Evolutionary conservation across 805 yeast species (phyloP), one percentile per base, ranked within the genome.

Genomic region (Wickerhamomyces xylosicus): DNA sequence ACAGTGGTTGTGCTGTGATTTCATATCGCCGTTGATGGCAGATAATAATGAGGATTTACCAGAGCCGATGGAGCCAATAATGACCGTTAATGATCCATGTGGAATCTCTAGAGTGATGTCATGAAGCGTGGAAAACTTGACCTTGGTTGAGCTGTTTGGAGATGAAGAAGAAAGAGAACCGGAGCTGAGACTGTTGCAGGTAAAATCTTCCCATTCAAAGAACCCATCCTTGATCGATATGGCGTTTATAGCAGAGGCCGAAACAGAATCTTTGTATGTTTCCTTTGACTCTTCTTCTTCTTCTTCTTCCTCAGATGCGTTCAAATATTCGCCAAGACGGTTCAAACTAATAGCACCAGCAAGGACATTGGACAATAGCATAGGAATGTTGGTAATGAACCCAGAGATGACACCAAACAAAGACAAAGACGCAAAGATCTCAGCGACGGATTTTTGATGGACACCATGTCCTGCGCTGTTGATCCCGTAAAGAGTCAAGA

Each of bases 391-490:
- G 27, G 79, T 65, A 48, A 79, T 69, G 49, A 72, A 78, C 28
- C 66, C 61, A 14, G 79, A 59, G 46, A 81, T 64, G n/a, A 72
- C 66, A 47, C 72, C 73, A 60, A 79, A 80, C 39, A 79, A 64
- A 0, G 85, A 69, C 34, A 81, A 61, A 3, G 89, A 79, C 1
- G 86, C 65, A 51, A 81, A 81, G 25, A 81, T 64, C 27, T 69
- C 63, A 14, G 80, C 83, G 4, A 85, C 74, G 40, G 62, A 63
- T 47, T 49, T 45, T 7, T 21, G 25, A 21, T 21, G 8, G 16
- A 15, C n/a, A 28, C 31, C 16, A n/a, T 7, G 5, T 7, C 13
- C 15, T 31, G 63, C 48, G 15, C 62, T 53, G 17, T 51, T 32
- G n/a, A 53, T 43, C 19, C 62, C 64, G 39, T 56, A 64, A 41